Evolutionary conservation across 805 yeast species (phyloP), one percentile per base, ranked within the genome.

Genomic region (Saturnispora kantuleensis): DNA sequence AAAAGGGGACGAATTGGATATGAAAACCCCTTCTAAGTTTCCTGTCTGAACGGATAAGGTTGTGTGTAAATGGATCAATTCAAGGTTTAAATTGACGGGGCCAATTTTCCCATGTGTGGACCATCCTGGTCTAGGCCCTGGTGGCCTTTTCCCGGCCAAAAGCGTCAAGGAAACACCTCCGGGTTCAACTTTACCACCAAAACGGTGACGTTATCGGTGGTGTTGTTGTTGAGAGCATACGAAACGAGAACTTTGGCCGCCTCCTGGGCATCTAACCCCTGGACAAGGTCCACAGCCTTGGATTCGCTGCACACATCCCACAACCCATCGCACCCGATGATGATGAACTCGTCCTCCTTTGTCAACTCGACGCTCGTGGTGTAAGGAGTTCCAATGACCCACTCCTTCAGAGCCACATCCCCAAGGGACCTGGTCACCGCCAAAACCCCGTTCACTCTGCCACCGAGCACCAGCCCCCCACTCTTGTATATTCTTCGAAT

Each of bases 341-440:
- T 88, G 56, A 90, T 62, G 57, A 85, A 86, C 53, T 83, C 83
- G 60, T 89, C 96, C 10, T 66, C 68, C 1, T 62, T 63, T 18
- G 71, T 71, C 29, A 93, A 68, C 55, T 80, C 87, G 1, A 95
- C 87, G 38, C 87, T 77, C 0, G 97, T 86, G 0, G 98, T 90
- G 58, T 82, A 90, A 1, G 98, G 98, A 44, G 79, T 77, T 0
- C 96, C 96, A 30, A 87, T 77, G 15, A 90, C 96, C 46, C 85
- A 67, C 42, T 81, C 84, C 60, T 90, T 94, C 77, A 90, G 82
- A 61, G 86, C 89, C n/a, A 81, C 73, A 60, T 90, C 97, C 15
- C 98, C 98, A 37, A 90, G 68, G 1, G 97, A 83, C 50, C 98
- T 70, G 2, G 96, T 87, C 10, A 90, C 96, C 0, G 97, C 97